Base-by-base conservation (phyloP, 192 early-diverging fungal genomes). In the Allomyces macrogynus region DNA sequence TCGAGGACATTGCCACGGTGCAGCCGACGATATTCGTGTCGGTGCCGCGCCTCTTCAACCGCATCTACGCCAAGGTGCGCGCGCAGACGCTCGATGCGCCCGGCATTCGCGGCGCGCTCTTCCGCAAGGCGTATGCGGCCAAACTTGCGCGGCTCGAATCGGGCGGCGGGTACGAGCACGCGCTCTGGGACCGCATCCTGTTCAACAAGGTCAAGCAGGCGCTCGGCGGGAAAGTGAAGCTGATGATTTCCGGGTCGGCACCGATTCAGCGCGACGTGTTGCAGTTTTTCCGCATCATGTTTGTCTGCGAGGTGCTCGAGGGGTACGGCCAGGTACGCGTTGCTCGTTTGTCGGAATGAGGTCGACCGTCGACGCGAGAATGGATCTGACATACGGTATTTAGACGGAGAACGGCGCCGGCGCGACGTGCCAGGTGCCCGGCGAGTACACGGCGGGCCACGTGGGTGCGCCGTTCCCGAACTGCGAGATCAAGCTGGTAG, bases 21-120 rank as follows among this genome's bases (percentile, higher is more conserved):
- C 86, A 84, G 66, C 93, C 93, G 11, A 92, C 91, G 1, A 62
- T 91, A 5, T 89, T 96, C 70, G 80, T 86, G 11, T 72, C 83
- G 40, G 90, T 93, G 23, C 93, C 93, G 18, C 84, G 93, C 54
- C 75, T 96, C 4, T 84, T 90, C 71, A 92, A 88, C 71, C 85
- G 91, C 27, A 82, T 96, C 67, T 91, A 92, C 72, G 90, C 88
- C 66, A 84, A 81, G 64, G 75, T 96, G 27, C 68, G 77, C 66
- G 72, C 81, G 3, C 68, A 71, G 3, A 80, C 87, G 0, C 69
- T 81, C 3, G 73, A 84, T 32, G 84, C 85, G 0, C 80, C 86
- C 0, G 84, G 85, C 24, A 26, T 76, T 5, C 73, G 70, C 8
- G 80, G 80, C 54, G 68, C 43, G 77, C 69, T 88, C 24, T 81